phyloP scores from a whole-genome alignment of 2,329 filamentous ascomycete genomes.

The Arthrinium phaeospermum region DNA sequence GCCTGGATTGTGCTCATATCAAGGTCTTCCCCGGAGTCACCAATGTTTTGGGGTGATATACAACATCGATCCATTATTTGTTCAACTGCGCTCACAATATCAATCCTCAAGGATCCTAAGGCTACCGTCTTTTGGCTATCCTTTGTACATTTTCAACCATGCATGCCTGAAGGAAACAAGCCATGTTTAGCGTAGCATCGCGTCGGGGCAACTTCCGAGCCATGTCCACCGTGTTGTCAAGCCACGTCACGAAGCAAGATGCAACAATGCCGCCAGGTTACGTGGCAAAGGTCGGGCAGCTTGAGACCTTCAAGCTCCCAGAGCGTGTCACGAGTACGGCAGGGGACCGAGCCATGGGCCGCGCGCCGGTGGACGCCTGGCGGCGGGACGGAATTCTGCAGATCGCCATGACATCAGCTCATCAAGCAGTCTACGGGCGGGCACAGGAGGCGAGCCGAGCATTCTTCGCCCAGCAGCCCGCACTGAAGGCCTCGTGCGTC shows the following conservation, averaged over 20 bases:
- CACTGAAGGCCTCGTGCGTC: slow-evolving; percentile 48
- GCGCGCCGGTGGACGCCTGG: slow-evolving; percentile 49
- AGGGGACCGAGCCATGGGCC: slow-evolving; percentile 44
- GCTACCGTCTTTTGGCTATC: not conserved
- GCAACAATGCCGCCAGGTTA: slow-evolving; percentile 37
- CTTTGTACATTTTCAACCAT: not conserved
- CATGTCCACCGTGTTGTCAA: not conserved
- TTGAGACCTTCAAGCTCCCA: slow-evolving; percentile 51
- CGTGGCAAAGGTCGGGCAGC: slow-evolving; percentile 36
- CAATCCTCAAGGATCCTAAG: not conserved
- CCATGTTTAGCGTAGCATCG: not conserved
- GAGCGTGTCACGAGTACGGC: slow-evolving; percentile 40
- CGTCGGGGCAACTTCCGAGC: not conserved
- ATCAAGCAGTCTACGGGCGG: slow-evolving; percentile 42
- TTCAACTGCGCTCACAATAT: not conserved
- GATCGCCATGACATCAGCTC: slow-evolving; percentile 44
- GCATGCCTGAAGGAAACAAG: not conserved
- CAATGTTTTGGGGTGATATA: not conserved
- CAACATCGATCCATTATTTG: not conserved
- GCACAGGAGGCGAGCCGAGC: slow-evolving; percentile 44
- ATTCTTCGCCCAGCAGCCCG: slow-evolving; percentile 46
- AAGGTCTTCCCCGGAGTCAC: not conserved
- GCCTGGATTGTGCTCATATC: too few relatives aligned
- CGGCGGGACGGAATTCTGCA: slow-evolving; percentile 53
- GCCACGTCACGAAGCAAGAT: not conserved